Base-by-base conservation (phyloP, 176 grass and related monocot species). In the Rhynchospora pubera region DNA sequence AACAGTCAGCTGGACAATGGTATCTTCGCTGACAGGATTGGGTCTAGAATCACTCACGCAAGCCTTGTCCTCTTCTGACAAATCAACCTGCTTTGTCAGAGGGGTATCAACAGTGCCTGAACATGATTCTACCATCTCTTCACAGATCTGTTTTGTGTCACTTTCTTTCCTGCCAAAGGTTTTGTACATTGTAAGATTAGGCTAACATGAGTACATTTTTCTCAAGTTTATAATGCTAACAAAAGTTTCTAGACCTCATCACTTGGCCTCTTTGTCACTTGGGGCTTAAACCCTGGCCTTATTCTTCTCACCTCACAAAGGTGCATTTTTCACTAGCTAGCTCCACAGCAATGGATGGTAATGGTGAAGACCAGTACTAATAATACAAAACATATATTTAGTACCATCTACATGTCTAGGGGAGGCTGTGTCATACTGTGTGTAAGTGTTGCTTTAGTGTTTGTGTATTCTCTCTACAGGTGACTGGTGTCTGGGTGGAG, bases 1-100 rank as follows among this genome's bases (percentile, higher is more conserved):
- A 2, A 89, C 85, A 2, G 91, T 90, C 63, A 89, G 79, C 74
- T 86, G 88, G 5, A 92, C 88, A 68, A 88, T 84, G 46, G 79
- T 91, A 42, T 82, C 84, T 83, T 85, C 28, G 58, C 59, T 83
- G 89, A 71, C 0, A 50, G 87, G 80, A 86, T 86, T 43, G 56
- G 78, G 39, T 88, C 90, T 72, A 55, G 83, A 86, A 80, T 97
- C 89, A 48, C 89, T 92, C 83, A 98, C 83, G 26, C 92, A 95
- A 80, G 92, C 92, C 86, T 98, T 94, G 80, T 97, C 94, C 72
- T 94, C 90, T 65, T 91, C 90, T 61, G 86, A 89, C 73, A 85
- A 85, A 58, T 89, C 87, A 48, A 87, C 42, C 60, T 86, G 88
- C 83, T 89, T 97, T 51, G 90, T 89, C 68, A 83, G 62, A 85